Conservation (phyloP, 768 basidiomycete species). For the Mycena metata region DNA sequence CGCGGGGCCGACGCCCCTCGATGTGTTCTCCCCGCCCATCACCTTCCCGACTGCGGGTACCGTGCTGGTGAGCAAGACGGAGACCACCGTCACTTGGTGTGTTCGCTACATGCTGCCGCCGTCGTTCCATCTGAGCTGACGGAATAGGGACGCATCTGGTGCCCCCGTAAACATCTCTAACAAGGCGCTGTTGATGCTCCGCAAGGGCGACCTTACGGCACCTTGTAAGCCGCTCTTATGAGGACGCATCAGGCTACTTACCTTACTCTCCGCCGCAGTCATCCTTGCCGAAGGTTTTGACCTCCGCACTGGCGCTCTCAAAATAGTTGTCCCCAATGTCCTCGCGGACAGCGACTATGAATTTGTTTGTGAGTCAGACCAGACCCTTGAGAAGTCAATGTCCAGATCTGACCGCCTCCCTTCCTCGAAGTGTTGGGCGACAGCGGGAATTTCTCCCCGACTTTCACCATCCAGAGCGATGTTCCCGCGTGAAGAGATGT, state of each 20-base stretch:
- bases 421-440: conserved; percentile 48
- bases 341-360: conserved; percentile 37
- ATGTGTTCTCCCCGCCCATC: conserved; percentile 47
- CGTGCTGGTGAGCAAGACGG: conserved; percentile 41
- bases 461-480: conserved; percentile 45
- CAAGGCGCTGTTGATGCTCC: conserved; percentile 27
- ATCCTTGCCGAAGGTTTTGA: conserved; percentile 41
- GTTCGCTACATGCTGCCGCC: conserved; percentile 11
- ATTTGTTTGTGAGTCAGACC: conserved; percentile 41
- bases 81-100: conserved; percentile 48
- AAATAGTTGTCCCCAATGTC: conserved; percentile 40
- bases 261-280: conserved; percentile 32
- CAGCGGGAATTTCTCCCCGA: conserved; percentile 46
- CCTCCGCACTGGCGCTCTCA: conserved; percentile 37
- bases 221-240: conserved; percentile 2
- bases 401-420: not conserved
- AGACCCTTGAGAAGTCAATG: too few species aligned
- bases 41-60: conserved; percentile 39
- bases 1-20: conserved; percentile 27
- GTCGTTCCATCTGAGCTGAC: not conserved
- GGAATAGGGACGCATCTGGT: conserved; percentile 41
- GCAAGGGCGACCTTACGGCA: conserved; percentile 25
- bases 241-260: not conserved
- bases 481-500: not conserved
- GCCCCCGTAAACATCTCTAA: conserved; percentile 45